These are phyloP conservation scores for Alternaria conjuncta DNA, from an alignment of 2,329 filamentous ascomycete species.

Conservation along the genomic window DNA sequence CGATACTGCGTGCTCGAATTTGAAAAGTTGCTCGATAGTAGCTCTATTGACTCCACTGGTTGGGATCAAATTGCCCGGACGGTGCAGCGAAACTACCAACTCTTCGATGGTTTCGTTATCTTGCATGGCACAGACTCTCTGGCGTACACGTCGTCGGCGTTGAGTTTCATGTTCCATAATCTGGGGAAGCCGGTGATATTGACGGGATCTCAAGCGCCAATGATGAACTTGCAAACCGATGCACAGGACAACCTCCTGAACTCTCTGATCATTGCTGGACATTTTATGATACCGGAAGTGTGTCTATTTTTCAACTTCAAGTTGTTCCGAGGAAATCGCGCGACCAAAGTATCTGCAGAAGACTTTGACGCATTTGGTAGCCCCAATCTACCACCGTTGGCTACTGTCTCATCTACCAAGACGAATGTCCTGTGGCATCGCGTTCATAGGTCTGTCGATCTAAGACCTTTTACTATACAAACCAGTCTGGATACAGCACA, in stretches of 20 bases:
- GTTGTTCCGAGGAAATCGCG: slow-evolving; percentile 85
- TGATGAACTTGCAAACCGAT: slow-evolving; percentile 89
- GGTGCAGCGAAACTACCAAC: slow-evolving; percentile 83
- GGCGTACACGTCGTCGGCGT: slow-evolving; percentile 83
- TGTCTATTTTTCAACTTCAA: slow-evolving; percentile 94
- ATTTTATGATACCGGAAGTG: slow-evolving; percentile 91
- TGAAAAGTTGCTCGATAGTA: slow-evolving; percentile 82
- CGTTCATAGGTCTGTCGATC: slow-evolving; percentile 74
- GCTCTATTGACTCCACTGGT: slow-evolving; percentile 83
- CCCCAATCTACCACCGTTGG: slow-evolving; percentile 84
- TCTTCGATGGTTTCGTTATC: slow-evolving; percentile 90
- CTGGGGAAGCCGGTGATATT: slow-evolving; percentile 90
- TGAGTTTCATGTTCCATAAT: slow-evolving; percentile 92
- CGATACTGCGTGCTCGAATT: slow-evolving; percentile 88
- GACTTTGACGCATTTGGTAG: slow-evolving; percentile 87
- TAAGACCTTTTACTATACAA: slow-evolving; percentile 76
- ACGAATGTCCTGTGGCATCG: slow-evolving; percentile 82
- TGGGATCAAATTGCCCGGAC: slow-evolving; percentile 84
- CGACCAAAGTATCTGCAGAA: slow-evolving; percentile 86
- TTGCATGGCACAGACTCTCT: slow-evolving; percentile 91
- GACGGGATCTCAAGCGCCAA: slow-evolving; percentile 74
- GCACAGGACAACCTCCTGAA: slow-evolving; percentile 89
- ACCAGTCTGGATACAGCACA: slow-evolving; percentile 83
- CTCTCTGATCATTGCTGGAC: slow-evolving; percentile 86
- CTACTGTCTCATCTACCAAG: slow-evolving; percentile 79